Evolutionary conservation across 768 basidiomycete species (phyloP), one percentile per base, ranked within the genome.

Genomic region (Neoboletus magnificus): DNA sequence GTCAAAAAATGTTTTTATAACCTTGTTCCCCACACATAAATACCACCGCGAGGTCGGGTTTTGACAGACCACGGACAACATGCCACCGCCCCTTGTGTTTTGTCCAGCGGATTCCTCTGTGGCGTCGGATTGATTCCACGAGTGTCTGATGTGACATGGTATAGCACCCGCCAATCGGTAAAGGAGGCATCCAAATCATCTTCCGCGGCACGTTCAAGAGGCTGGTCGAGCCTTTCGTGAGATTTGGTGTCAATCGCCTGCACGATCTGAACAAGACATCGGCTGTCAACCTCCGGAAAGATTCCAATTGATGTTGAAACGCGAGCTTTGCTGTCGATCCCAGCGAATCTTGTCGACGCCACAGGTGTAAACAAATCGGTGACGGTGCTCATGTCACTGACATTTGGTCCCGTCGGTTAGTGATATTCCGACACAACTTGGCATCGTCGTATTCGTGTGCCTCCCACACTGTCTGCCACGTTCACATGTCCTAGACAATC

Each of bases 231-330:
- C 40, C 18, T 18, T 37, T 16, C 23, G 36, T 35, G 9, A 33
- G 22, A 18, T 29, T 11, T 11, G 18, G 13, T 29, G 25, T 15
- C 37, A n/a, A 41, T 54, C 43, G 9, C 35, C 22, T 55, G 29
- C 23, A n/a, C 33, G 49, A 56, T 56, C 52, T 30, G 37, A 41
- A 18, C 23, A 33, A 47, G 40, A 27, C 29, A 20, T 25, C 32
- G 46, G 36, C 51, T 13, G 20, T 25, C 32, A 18, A 30, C 23
- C 23, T 27, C 54, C n/a, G 52, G 35, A 41, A 39, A 9, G 32
- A 50, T 37, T 37, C 33, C 27, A 36, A 32, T 30, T 35, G 35
- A 29, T 23, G n/a, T 20, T 46, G 45, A 65, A 62, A 62, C 56
- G 22, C 33, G 36, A 51, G 20, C 52, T 15, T 18, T 20, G 43